These are phyloP conservation scores for Malus asiatica DNA, from an alignment of 306 rosid genomes.

Conservation along the genomic window DNA sequence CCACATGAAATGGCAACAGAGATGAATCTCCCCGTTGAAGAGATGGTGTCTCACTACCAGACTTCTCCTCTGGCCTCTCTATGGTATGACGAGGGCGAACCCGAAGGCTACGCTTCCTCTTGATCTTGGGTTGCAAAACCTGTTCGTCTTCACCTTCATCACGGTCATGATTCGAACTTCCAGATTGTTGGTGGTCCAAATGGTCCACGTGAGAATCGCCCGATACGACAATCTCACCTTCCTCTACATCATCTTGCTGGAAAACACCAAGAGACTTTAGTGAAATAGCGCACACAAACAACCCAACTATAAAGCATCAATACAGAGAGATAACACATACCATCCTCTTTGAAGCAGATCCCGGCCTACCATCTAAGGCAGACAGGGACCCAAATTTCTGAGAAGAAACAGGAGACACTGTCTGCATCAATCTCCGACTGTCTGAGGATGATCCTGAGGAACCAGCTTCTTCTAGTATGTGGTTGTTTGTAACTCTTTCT, in stretches of 20 bases:
- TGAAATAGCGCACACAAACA: conserved; percentile 23
- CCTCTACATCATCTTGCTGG: conserved; percentile 87
- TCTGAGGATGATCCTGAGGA: conserved; percentile 73
- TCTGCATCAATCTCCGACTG: conserved; percentile 47
- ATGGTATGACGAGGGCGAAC: conserved; percentile 69
- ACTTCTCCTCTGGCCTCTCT: conserved; percentile 74
- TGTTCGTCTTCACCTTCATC: conserved; percentile 94
- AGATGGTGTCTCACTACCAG: conserved; percentile 52
- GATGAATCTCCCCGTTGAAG: conserved; percentile 65
- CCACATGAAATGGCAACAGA: conserved; percentile 44
- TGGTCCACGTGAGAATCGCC: conserved; percentile 90
- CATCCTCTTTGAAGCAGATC: conserved; percentile 65
- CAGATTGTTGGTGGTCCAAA: conserved; percentile 85
- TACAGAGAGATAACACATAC: conserved; percentile 36
- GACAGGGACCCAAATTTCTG: conserved; percentile 93
- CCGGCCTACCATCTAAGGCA: conserved; percentile 76
- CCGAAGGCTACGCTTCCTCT: conserved; percentile 84
- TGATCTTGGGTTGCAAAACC: conserved; percentile 88
- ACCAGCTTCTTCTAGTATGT: conserved; percentile 59
- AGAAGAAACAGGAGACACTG: conserved; percentile 62
- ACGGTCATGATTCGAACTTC: conserved; percentile 91
- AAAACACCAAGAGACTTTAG: conserved; percentile 23
- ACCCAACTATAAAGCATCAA: conserved; percentile 14
- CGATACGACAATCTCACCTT: conserved; percentile 91
- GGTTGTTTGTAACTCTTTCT: conserved; percentile 45